These are phyloP conservation scores for Colletotrichum cuscutae DNA, from an alignment of 2,329 filamentous ascomycete species.

Conservation along the genomic window DNA sequence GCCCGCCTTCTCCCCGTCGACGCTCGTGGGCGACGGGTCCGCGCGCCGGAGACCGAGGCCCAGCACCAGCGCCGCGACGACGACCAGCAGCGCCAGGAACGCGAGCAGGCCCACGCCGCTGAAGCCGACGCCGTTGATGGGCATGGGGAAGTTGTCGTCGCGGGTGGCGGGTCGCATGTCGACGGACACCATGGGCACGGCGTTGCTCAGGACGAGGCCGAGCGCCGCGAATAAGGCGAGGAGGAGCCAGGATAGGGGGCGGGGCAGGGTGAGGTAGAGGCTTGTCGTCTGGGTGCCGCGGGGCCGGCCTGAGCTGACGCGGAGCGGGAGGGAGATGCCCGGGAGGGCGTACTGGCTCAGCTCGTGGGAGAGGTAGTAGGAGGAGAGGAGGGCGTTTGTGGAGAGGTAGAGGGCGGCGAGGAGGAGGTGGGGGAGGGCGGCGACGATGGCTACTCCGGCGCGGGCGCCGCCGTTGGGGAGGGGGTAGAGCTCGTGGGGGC, in stretches of 20 bases:
- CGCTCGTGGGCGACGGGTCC: constrained; percentile 45
- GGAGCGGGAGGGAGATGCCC: constrained; percentile 47
- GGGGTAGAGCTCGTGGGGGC: constrained; percentile 46
- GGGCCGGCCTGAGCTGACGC: constrained; percentile 57
- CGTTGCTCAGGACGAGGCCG: constrained; percentile 54
- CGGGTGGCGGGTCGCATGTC: constrained; percentile 34
- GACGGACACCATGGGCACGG: constrained; percentile 48
- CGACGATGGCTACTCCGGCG: constrained; percentile 49
- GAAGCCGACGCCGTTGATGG: constrained; percentile 50
- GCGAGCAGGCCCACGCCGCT: constrained; percentile 55
- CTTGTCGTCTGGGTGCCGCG: constrained; percentile 57
- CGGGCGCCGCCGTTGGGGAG: constrained; percentile 38
- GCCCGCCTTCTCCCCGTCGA: constrained; percentile 49
- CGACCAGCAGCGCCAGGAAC: constrained; percentile 52
- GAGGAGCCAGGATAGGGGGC: constrained; percentile 56
- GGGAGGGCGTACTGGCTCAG: constrained; percentile 54
- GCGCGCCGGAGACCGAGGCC: constrained; percentile 54
- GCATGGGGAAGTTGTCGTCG: constrained; percentile 27
- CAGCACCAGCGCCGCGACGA: constrained; percentile 47
- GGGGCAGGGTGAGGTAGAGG: constrained; percentile 61
- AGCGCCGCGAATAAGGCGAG: constrained; percentile 55
- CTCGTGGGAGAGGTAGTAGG: constrained; percentile 62
- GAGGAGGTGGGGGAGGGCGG: constrained; percentile 59
- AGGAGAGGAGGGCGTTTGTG: constrained; percentile 57
- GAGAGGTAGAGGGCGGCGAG: constrained; percentile 59